Conservation (phyloP, 208 protist species). For the Angomonas desouzai region DNA sequence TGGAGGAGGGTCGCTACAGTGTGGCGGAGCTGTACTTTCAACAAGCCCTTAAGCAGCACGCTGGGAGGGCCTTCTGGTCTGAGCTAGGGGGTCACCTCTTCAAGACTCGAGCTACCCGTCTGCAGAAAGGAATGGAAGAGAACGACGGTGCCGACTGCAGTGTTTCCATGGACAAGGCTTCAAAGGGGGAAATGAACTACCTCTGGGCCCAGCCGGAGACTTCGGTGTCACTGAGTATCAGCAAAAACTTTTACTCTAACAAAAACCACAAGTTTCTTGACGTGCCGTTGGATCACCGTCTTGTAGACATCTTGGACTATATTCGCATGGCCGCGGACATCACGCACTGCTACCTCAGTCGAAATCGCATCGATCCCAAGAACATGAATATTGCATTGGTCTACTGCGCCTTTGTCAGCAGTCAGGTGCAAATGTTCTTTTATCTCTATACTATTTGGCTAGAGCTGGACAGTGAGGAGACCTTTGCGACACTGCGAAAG, state of each 20-base stretch:
- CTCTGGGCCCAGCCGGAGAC: slow-evolving; percentile 2
- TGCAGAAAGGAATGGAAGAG: slow-evolving; percentile 5
- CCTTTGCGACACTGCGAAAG: background rate
- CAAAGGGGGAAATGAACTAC: slow-evolving; percentile 3
- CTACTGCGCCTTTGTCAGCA: slow-evolving; percentile 17
- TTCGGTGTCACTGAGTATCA: background rate
- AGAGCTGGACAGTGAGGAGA: slow-evolving; percentile 9
- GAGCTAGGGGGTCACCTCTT: slow-evolving; percentile 7
- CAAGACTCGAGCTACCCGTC: slow-evolving; percentile 9
- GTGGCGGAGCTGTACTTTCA: slow-evolving; percentile 42
- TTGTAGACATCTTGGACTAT: slow-evolving; percentile 26
- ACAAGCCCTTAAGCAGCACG: slow-evolving; percentile 35
- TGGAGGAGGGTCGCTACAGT: slow-evolving; percentile 40
- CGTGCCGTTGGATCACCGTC: slow-evolving; percentile 29
- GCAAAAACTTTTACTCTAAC: background rate
- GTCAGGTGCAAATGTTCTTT: slow-evolving; percentile 15
- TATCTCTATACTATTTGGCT: slow-evolving; percentile 11
- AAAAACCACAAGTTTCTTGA: background rate
- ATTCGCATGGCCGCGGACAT: slow-evolving; percentile 26
- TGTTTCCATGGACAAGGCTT: slow-evolving; percentile 5
- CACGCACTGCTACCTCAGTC: slow-evolving; percentile 25
- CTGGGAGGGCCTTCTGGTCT: slow-evolving; percentile 27
- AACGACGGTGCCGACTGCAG: slow-evolving; percentile 1
- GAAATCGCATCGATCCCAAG: background rate
- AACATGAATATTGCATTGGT: slow-evolving; percentile 17